A percentile compares a stretch with the other conserved stretches of the same genome.
Conservation (phyloP, 1,284 basidiomycete species). For the Microbotryum scabiosae region DNA sequence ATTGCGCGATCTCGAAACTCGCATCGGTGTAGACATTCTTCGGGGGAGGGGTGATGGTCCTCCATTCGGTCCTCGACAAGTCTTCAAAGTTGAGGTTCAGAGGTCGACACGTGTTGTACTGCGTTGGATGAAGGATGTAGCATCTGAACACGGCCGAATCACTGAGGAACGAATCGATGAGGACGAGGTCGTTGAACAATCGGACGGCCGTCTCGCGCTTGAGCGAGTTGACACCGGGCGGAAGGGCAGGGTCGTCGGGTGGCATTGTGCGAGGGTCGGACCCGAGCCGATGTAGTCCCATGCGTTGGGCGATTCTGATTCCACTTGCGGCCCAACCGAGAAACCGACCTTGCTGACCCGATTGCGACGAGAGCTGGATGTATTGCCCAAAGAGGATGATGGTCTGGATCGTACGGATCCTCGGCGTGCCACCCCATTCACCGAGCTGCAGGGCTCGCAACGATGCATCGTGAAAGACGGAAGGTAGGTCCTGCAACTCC, state of each 20-base stretch:
- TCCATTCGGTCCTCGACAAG: conserved; percentile 26
- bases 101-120: conserved; percentile 27
- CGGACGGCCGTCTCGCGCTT: conserved; percentile 29
- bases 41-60: conserved; percentile 2
- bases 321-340: conserved; percentile 24
- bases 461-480: conserved; percentile 30
- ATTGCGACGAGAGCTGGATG: conserved; percentile 28
- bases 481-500: conserved; percentile 27
- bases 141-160: conserved; percentile 19
- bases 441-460: conserved; percentile 29
- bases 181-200: conserved; percentile 21
- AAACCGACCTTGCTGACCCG: conserved; percentile 26
- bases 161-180: conserved; percentile 20
- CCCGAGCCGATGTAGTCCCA: conserved; percentile 29
- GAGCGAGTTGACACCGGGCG: conserved; percentile 27
- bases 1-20: conserved; percentile 27
- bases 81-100: conserved; percentile 26
- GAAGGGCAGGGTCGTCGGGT: conserved; percentile 31
- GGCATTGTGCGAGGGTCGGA: conserved; percentile 26
- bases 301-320: conserved; percentile 26
- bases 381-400: conserved; percentile 22
- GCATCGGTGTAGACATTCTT: conserved; percentile 22
- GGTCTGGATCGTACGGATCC: conserved; percentile 30
- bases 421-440: conserved; percentile 31
- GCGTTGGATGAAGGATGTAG: conserved; percentile 4